Base-by-base conservation (phyloP, 1,284 basidiomycete genomes). In the Cutaneotrichosporon daszewskae region DNA sequence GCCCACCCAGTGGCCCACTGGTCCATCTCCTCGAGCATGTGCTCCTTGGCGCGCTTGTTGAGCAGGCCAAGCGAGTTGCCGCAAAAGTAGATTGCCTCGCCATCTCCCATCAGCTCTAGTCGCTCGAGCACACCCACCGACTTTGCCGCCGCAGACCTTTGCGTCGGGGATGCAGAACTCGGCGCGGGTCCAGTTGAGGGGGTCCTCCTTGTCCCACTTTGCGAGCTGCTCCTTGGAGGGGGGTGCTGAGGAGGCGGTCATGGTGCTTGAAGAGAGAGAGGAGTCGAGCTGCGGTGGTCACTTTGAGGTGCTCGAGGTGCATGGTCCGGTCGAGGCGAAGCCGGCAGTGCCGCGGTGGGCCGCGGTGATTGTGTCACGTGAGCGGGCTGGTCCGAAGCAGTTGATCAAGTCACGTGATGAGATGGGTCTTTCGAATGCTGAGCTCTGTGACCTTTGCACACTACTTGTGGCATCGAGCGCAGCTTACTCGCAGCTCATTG, bases 51-150 rank as follows among this genome's bases (percentile, higher is more conserved):
- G 29, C 79, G 76, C 64, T 83, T 87, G 32, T 85, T 79, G 58
- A 91, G 75, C 36, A 85, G 77, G 1, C 94, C 94, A 4, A 98
- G 79, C 32, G 91, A 96, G 74, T 99, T 98, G 34, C 94, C 95
- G 69, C 89, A 95, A 39, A 99, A 81, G 71, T 98, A 99, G 31
- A 84, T 80, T 2, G 62, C 59, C 18, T 66, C 56, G 9, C 64
- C 66, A 22, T 68, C 64, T 59, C 45, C 12, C 29, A 43, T 50
- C 36, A 50, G 43, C 35, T 1, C 10, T 17, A 20, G 23, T 11
- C n/a, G 7, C 24, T 26, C 13, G n/a, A 8, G 20, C 13, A 29
- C 25, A 54, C 63, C 51, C 44, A 67, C 68, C 66, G 28, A 46
- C 49, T n/a, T 66, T 53, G 24, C 58, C 67, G 17, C 68, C 70